Evolutionary conservation across 2,329 filamentous ascomycete species (phyloP).

Genomic region (Lecanosticta acicola): DNA sequence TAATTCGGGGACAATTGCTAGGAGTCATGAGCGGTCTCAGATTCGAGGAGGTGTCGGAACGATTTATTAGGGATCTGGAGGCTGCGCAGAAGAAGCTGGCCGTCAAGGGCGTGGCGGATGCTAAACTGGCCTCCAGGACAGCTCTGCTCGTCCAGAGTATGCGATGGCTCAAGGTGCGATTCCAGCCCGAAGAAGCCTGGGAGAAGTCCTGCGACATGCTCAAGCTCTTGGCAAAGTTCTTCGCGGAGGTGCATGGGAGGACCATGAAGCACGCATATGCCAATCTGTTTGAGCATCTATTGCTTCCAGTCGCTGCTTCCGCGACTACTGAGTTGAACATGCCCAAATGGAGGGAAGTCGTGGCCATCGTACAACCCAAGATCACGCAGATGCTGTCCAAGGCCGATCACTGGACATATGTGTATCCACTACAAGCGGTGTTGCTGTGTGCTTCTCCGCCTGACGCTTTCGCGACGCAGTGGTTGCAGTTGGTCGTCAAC

Average conservation of each 20-base stretch:
- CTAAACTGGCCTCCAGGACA: constrained; percentile 71
- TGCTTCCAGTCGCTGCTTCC: constrained; percentile 80
- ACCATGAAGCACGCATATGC: constrained; percentile 92
- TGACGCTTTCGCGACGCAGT: constrained; percentile 78
- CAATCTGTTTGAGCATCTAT: constrained; percentile 77
- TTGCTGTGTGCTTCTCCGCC: constrained; percentile 81
- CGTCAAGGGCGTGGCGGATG: constrained; percentile 61
- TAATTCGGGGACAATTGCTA: constrained; percentile 82
- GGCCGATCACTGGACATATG: constrained; percentile 82
- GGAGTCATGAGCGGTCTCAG: constrained; percentile 96
- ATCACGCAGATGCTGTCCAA: constrained; percentile 82
- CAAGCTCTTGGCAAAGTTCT: constrained; percentile 72
- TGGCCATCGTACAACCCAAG: constrained; percentile 71
- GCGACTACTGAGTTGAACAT: constrained; percentile 67
- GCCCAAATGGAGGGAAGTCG: constrained; percentile 80
- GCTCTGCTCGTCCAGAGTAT: constrained; percentile 86
- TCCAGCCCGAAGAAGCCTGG: constrained; percentile 69
- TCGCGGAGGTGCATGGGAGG: constrained; percentile 78
- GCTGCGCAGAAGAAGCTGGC: constrained; percentile 69
- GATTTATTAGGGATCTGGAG: constrained; percentile 77
- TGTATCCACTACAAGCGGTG: constrained; percentile 82
- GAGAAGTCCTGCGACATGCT: constrained; percentile 85
- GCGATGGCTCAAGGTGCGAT: constrained; percentile 77
- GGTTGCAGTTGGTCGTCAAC: constrained; percentile 73
- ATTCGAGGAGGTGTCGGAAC: constrained; percentile 74